phyloP scores from a whole-genome alignment of 2,329 filamentous ascomycete species.

The Chrysoporthe deuterocubensis region DNA sequence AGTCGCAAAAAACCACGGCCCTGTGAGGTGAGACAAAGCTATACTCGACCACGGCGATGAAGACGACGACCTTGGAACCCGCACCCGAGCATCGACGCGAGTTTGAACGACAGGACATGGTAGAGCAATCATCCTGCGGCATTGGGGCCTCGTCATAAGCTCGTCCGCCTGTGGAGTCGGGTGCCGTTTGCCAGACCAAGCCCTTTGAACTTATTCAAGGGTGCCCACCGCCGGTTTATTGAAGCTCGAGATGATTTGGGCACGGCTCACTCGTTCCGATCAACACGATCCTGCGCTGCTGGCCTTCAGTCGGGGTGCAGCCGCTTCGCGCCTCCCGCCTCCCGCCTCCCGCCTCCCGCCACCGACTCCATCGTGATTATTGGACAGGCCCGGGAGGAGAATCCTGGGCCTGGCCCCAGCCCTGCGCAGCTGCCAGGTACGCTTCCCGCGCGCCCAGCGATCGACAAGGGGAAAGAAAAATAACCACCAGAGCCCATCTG shows the following conservation, averaged over 20 bases:
- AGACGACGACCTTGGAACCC: not conserved
- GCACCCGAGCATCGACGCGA: not conserved
- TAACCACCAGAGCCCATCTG: conserved; percentile 13
- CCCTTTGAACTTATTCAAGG: conserved; percentile 1
- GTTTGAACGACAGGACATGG: not conserved
- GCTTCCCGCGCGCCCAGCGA: not conserved
- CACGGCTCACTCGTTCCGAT: not conserved
- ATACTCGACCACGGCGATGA: not conserved
- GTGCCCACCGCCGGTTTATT: conserved; percentile 9
- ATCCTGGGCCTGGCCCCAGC: not conserved
- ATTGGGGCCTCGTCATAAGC: conserved; percentile 1
- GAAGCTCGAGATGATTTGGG: not conserved
- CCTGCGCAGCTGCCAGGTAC: conserved; percentile 16
- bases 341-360: too few species aligned
- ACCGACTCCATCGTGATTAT: not conserved
- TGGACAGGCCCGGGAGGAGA: not conserved
- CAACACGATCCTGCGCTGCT: not conserved
- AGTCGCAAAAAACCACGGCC: not conserved
- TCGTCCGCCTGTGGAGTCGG: not conserved
- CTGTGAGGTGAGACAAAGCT: not conserved
- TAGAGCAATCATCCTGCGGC: not conserved
- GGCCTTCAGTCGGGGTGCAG: not conserved
- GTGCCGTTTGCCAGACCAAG: not conserved
- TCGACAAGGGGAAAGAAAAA: not conserved
- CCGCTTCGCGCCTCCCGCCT: too few species aligned